phyloP scores from a whole-genome alignment of 345 rosid genomes.

The Chamaenerion angustifolium region DNA sequence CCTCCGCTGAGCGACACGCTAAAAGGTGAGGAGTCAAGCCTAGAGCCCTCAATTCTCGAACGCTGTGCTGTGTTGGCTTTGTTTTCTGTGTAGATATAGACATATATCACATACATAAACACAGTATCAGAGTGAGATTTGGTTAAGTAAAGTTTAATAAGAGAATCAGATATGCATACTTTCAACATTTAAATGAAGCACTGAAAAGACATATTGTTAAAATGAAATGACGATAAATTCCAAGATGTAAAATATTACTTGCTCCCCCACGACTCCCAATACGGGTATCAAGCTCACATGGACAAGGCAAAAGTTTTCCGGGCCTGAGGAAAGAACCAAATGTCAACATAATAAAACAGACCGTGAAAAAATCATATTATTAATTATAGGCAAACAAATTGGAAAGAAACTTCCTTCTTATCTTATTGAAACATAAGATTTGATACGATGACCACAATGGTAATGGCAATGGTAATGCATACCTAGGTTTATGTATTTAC shows the following conservation, averaged over 20 bases:
- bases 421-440: no score
- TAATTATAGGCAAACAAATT: not conserved
- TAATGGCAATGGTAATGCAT: no score
- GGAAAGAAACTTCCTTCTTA: no score
- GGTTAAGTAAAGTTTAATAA: no score
- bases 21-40: constrained; percentile 87
- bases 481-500: no score
- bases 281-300: constrained; percentile 98
- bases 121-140: not conserved
- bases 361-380: no score
- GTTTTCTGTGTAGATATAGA: constrained; percentile 9
- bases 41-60: constrained; percentile 82
- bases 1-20: constrained; percentile 96
- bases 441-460: no score
- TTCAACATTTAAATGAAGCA: not conserved
- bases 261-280: constrained; percentile 92
- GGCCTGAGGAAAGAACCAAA: constrained; percentile 38
- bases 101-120: not conserved
- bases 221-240: not conserved
- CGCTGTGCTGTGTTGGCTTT: constrained; percentile 48
- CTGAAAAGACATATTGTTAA: not conserved
- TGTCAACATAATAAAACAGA: constrained; percentile 1
- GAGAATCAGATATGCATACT: not conserved
- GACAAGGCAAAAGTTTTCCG: constrained; percentile 77
- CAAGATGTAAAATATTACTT: constrained; percentile 32